Base-by-base conservation (phyloP, 2,329 filamentous ascomycete species). In the Davidsoniella australis region DNA sequence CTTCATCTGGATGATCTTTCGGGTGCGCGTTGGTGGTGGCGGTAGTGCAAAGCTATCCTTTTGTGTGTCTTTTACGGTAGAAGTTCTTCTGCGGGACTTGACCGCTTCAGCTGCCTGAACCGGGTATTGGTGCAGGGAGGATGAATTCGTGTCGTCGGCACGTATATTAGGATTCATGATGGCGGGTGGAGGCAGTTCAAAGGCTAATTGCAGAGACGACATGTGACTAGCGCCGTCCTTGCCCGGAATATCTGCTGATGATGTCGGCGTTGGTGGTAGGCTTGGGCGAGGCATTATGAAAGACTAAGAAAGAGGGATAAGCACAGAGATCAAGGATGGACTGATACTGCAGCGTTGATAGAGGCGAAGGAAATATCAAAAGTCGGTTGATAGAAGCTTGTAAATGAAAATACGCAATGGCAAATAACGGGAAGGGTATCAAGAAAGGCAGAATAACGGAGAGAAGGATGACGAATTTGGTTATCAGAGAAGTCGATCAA, bases 1-100 rank as follows among this genome's bases (percentile, higher is more conserved):
- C 64, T 94, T 94, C 88, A 96, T 94, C 66, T 96, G 89, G 52
- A 96, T 96, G 61, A 98, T 96, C 68, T 93, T 96, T 58, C 89
- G 81, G 40, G 86, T 85, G 54, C 89, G 74, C 2, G 88, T 94
- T 0, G 91, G 91, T 14, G 89, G 91, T 8, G 91, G 91, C 17
- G 91, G 91, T 14, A 98, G 74, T 8, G 83, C 75, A 62, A 94
- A 93, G 44, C 73, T 68, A 56, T 78, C 74, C 55, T 77, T 80
- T 20, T 37, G 36, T 50, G 69, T 68, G 12, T 66, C 60, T 45
- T 60, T 61, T 16, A 66, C 63, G 10, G 68, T 62, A 14, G 73
- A 71, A 0, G 70, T 67, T 39, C 74, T 66, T 50, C 73, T 66
- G 47, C 72, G 66, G n/a, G 69, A 65, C 56, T 75, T 74, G 55